Evolutionary conservation across 1,139 yeast species (phyloP).

Genomic region (Williopsis jadinii): DNA sequence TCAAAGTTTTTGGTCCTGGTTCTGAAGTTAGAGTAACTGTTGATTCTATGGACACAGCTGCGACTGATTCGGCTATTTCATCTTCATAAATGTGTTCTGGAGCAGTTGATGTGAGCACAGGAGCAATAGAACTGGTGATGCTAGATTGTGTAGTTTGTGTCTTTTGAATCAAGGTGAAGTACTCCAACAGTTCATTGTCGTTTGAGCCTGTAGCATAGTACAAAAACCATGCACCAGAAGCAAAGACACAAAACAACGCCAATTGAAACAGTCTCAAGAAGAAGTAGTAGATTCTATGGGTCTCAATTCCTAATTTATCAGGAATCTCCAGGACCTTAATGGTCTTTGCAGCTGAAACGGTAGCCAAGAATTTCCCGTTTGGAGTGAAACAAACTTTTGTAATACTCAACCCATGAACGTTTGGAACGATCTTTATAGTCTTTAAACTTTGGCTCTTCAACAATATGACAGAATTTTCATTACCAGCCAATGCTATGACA

Average conservation of each 20-base stretch:
- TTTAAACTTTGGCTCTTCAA: slow-evolving; percentile 30
- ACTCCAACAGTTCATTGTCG: slow-evolving; percentile 15
- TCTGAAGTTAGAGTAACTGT: too few relatives aligned
- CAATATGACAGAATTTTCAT: slow-evolving; percentile 46
- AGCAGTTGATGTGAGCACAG: background rate
- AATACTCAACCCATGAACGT: slow-evolving; percentile 71
- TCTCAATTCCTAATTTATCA: slow-evolving; percentile 22
- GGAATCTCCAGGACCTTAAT: slow-evolving; percentile 62
- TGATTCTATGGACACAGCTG: too few relatives aligned
- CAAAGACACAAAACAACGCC: slow-evolving; percentile 5
- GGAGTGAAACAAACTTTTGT: slow-evolving; percentile 70
- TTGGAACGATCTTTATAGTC: slow-evolving; percentile 36
- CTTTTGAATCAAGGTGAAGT: slow-evolving; percentile 19
- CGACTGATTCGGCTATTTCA: too few relatives aligned
- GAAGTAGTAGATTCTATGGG: slow-evolving; percentile 18
- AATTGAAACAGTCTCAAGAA: slow-evolving; percentile 16
- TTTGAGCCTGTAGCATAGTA: slow-evolving; percentile 10
- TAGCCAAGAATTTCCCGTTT: slow-evolving; percentile 59
- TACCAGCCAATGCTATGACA: slow-evolving; percentile 55
- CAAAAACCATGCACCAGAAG: slow-evolving; percentile 9
- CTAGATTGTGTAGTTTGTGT: slow-evolving; percentile 6
- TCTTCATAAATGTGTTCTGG: too few relatives aligned
- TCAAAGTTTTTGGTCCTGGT: too few relatives aligned
- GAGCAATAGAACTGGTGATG: background rate
- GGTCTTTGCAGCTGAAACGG: slow-evolving; percentile 76